Evolutionary conservation across 2,329 filamentous ascomycete species (phyloP).

Genomic region (Achaetomium macrosporum): DNA sequence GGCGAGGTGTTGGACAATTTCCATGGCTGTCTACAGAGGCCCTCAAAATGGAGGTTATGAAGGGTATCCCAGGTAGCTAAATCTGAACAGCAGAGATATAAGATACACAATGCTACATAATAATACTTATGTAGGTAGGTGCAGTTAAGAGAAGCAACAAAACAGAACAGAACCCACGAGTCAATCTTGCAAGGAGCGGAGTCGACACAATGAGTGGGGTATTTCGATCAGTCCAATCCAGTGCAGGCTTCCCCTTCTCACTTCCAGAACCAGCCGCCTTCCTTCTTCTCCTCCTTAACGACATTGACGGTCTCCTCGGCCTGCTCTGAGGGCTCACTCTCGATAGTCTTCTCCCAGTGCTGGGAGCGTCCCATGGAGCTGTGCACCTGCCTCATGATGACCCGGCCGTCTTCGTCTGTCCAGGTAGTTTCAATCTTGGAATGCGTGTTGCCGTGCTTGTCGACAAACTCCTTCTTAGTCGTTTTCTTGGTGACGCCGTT

Average conservation of each 20-base stretch:
- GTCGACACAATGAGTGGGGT: not conserved
- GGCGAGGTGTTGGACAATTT: too few relatives aligned
- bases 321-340: not conserved
- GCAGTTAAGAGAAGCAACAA: not conserved
- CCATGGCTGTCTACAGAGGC: too few relatives aligned
- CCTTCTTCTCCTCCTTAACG: conserved; percentile 16
- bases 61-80: too few relatives aligned
- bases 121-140: not conserved
- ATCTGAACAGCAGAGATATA: too few relatives aligned
- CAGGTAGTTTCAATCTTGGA: conserved; percentile 37
- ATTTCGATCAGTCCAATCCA: not conserved
- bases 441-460: conserved; percentile 39
- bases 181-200: conserved; percentile 2
- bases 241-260: not conserved
- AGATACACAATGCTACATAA: too few relatives aligned
- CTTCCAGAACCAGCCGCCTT: conserved; percentile 34
- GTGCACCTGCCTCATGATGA: conserved; percentile 27
- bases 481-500: conserved; percentile 30
- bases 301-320: conserved; percentile 1
- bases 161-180: not conserved
- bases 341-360: conserved; percentile 5
- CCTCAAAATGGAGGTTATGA: too few relatives aligned
- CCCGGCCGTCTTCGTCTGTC: conserved; percentile 37
- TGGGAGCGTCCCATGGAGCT: conserved; percentile 3
- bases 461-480: conserved; percentile 38